These are phyloP conservation scores for Eucommia ulmoides DNA, from an alignment of 257 asterid species.

Conservation along the genomic window DNA sequence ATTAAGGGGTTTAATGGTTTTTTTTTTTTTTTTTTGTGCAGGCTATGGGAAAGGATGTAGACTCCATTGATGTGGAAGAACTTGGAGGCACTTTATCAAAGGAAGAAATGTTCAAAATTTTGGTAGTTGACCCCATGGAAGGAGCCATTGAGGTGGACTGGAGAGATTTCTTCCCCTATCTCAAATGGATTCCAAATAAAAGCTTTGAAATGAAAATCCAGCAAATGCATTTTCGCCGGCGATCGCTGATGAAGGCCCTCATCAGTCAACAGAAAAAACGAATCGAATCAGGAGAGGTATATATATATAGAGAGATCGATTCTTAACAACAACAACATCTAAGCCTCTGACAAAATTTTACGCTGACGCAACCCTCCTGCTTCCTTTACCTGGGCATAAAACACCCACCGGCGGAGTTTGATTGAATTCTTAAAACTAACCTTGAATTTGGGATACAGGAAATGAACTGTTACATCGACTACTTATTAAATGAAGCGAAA, in stretches of 20 bases:
- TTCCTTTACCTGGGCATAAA: too few species aligned
- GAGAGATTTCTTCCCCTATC: slow-evolving; percentile 86
- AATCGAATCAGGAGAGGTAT: slow-evolving; percentile 57
- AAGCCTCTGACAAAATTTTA: too few species aligned
- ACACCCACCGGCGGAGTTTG: too few species aligned
- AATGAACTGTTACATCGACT: slow-evolving; percentile 48
- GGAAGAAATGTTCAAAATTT: slow-evolving; percentile 37
- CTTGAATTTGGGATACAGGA: too few species aligned
- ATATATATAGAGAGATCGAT: too few species aligned
- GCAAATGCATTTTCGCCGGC: slow-evolving; percentile 29
- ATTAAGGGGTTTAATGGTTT: too few species aligned
- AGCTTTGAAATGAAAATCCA: slow-evolving; percentile 38
- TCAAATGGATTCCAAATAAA: slow-evolving; percentile 78
- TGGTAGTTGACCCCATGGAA: slow-evolving; percentile 64
- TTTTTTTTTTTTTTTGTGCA: too few species aligned
- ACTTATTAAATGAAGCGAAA: slow-evolving; percentile 47
- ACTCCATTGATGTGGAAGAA: slow-evolving; percentile 49
- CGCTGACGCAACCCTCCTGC: too few species aligned
- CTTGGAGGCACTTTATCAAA: slow-evolving; percentile 40
- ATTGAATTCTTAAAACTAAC: too few species aligned
- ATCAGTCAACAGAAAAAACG: slow-evolving; percentile 42
- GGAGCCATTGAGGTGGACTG: slow-evolving; percentile 94
- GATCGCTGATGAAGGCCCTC: slow-evolving; percentile 61
- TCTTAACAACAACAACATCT: neutral
- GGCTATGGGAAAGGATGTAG: slow-evolving; percentile 62